Conservation (phyloP, 257 asterid genomes). For the Forsythia viridissima region DNA sequence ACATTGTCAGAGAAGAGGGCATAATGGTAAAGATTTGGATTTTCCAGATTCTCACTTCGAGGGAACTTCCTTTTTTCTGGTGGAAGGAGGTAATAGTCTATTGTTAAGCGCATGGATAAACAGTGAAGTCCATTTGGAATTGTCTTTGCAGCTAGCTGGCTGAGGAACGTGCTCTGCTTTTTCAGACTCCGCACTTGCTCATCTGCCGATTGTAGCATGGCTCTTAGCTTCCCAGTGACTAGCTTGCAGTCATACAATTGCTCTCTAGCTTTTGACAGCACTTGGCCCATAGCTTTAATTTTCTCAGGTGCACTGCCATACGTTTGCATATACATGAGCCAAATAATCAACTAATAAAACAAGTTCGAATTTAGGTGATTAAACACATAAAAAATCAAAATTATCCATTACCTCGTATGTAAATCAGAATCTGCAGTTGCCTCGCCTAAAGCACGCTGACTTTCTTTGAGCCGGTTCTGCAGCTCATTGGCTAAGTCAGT, state of each 20-base stretch:
- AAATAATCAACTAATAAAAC: constrained; percentile 27
- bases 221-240: constrained; percentile 91
- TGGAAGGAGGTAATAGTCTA: constrained; percentile 85
- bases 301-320: constrained; percentile 74
- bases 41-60: constrained; percentile 75
- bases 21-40: constrained; percentile 84
- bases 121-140: constrained; percentile 98
- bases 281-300: constrained; percentile 90
- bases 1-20: constrained; percentile 97
- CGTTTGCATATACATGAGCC: constrained; percentile 15
- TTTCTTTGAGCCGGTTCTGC: constrained; percentile 84
- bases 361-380: constrained; percentile 14
- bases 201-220: constrained; percentile 96
- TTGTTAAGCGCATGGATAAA: constrained; percentile 87
- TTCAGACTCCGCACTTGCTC: constrained; percentile 96
- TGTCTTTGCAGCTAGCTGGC: constrained; percentile 97
- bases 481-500: constrained; percentile 71
- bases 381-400: neutral
- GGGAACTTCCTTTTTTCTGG: constrained; percentile 87
- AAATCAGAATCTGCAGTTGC: constrained; percentile 83
- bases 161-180: constrained; percentile 96
- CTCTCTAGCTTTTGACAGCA: constrained; percentile 83
- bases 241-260: constrained; percentile 88
- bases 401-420: constrained; percentile 56
- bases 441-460: constrained; percentile 91